Conservation (phyloP, 495 filamentous ascomycete species). For the Penicillium verhagenii region DNA sequence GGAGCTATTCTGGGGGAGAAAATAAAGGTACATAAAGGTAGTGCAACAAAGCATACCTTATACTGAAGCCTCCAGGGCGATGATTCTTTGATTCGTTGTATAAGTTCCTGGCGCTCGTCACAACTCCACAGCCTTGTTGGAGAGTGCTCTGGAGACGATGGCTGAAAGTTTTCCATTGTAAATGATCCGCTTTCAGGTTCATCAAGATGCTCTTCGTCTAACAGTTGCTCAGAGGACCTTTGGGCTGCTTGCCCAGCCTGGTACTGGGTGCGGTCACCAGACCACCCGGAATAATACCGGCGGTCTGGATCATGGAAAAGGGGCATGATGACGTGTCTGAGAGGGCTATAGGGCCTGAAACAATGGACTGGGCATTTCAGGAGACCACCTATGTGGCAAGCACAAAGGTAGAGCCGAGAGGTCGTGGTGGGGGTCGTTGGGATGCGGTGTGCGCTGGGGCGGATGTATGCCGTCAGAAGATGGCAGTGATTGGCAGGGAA, state of each 20-base stretch:
- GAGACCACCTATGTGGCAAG: conserved; percentile 22
- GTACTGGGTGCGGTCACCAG: conserved; percentile 23
- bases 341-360: conserved; percentile 16
- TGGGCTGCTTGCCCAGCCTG: conserved; percentile 8
- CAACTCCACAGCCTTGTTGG: conserved; percentile 25
- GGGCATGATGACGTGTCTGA: conserved; percentile 34
- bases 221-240: conserved; percentile 6
- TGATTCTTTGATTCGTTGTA: conserved; percentile 81
- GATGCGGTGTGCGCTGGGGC: conserved; percentile 27
- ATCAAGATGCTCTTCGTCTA: conserved; percentile 7
- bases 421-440: conserved; percentile 23
- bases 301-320: conserved; percentile 42
- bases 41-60: conserved; percentile 51
- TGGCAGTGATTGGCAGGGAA: conserved; percentile 20
- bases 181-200: conserved; percentile 5
- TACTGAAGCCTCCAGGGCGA: conserved; percentile 70
- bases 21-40: neutral
- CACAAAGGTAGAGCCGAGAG: conserved; percentile 12
- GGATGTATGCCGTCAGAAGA: conserved; percentile 14
- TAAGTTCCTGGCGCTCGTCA: conserved; percentile 70
- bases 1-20: neutral
- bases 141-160: conserved; percentile 7
- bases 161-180: conserved; percentile 1
- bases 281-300: conserved; percentile 32
- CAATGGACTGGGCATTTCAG: conserved; percentile 21